phyloP scores from a whole-genome alignment of 2,329 filamentous ascomycete species.

The Colletotrichum incanum region DNA sequence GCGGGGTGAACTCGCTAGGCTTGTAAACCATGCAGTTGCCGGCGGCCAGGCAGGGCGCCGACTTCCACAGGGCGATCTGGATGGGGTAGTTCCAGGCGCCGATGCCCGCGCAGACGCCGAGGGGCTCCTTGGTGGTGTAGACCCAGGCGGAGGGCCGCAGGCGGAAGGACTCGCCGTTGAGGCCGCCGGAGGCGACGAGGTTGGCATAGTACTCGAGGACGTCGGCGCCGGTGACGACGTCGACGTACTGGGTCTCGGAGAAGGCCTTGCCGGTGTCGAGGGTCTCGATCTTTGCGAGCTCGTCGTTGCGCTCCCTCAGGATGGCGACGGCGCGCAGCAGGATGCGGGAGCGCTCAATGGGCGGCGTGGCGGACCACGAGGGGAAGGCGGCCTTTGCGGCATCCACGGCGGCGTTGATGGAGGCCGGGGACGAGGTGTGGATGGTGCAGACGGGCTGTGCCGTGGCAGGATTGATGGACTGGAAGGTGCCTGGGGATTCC shows the following conservation, averaged over 20 bases:
- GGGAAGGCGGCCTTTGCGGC: constrained; percentile 82
- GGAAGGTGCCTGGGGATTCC: constrained; percentile 75
- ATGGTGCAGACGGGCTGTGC: constrained; percentile 79
- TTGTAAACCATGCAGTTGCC: constrained; percentile 95
- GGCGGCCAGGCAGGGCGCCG: constrained; percentile 86
- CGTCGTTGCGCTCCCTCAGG: constrained; percentile 83
- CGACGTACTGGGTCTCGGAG: constrained; percentile 87
- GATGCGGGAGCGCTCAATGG: constrained; percentile 82
- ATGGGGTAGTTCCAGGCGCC: constrained; percentile 95
- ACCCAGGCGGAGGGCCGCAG: constrained; percentile 85
- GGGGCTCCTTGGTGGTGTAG: constrained; percentile 84
- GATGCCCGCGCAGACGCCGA: constrained; percentile 89
- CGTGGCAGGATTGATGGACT: constrained; percentile 82
- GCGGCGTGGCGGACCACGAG: constrained; percentile 82
- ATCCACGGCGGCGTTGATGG: constrained; percentile 80
- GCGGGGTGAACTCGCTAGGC: constrained; percentile 87
- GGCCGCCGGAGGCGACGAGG: constrained; percentile 81
- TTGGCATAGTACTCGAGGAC: constrained; percentile 91
- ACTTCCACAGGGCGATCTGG: constrained; percentile 93
- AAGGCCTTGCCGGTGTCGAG: constrained; percentile 90
- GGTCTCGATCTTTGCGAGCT: constrained; percentile 84
- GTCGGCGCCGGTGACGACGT: constrained; percentile 86
- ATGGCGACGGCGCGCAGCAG: constrained; percentile 83
- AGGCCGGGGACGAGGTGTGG: constrained; percentile 75
- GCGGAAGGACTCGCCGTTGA: constrained; percentile 85